Evolutionary conservation across 1,139 yeast genomes (phyloP), one percentile per base, ranked within the genome.

Genomic region (Diutina rugosa): DNA sequence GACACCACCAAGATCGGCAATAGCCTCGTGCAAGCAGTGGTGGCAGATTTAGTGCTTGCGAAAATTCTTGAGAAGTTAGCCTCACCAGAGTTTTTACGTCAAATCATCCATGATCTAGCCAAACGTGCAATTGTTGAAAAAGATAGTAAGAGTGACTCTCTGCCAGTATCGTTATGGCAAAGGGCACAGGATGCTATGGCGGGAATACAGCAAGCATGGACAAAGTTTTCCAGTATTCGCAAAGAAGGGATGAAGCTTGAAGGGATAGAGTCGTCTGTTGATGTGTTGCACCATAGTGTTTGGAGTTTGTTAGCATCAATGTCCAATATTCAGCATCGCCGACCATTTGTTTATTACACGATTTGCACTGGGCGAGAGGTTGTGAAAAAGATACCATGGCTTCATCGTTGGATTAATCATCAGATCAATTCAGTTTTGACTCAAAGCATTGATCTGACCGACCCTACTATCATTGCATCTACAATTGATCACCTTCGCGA

Each of bases 31-130:
- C 63, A 65, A 2, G 56, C 69, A 3, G 59, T 74, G 16, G 57
- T 74, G 46, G 69, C 73, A 8, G 79, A 76, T 61, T 61, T 75
- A 58, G 72, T 76, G 8, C 56, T 76, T 10, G 64, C 58, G 10
- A 72, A 71, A 56, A 58, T 69, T 0, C 58, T 74, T 5, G 64
- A 61, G 1, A 70, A 68, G 59, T 59, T 74, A 16, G 61, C 76
- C 1, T 61, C 70, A 2, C 74, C 74, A 0, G 63, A 64, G 8
- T 73, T 75, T 55, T 59, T 73, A 0, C 57, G 71, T 10, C 63
- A 61, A 3, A 61, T 63, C 0, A 49, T 65, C 1, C 57, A 56
- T 26, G 54, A 54, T 32, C 14, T 28, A 5, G 54, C 53, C 55
- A 46, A 6, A 26, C 56, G 8, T 54, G 14, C 41, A 35, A 10